phyloP scores from a whole-genome alignment of 1,139 yeast genomes.

The Scheffersomyces quercinus region DNA sequence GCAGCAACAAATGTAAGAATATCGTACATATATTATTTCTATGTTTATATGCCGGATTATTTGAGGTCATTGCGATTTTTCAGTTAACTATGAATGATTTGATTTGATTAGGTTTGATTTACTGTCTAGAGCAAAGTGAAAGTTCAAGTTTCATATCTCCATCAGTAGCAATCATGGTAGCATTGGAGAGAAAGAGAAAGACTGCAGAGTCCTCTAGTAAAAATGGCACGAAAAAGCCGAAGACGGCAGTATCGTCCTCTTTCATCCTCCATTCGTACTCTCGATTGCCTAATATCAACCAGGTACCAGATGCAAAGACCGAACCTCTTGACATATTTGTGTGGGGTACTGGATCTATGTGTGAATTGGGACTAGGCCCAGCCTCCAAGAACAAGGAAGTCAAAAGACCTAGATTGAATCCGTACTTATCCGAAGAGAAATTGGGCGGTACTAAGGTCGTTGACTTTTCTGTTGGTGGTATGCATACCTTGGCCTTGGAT shows the following conservation, averaged over 20 bases:
- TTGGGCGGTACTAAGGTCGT: constrained; percentile 52
- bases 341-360: constrained; percentile 97
- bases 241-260: constrained; percentile 41
- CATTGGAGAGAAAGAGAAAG: constrained; percentile 43
- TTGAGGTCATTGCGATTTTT: background rate
- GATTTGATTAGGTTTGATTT: too few relatives aligned
- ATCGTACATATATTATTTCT: background rate
- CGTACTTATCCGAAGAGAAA: constrained; percentile 60
- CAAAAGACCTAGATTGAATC: constrained; percentile 90
- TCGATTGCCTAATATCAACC: constrained; percentile 48
- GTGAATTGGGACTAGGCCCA: constrained; percentile 95
- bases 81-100: too few relatives aligned
- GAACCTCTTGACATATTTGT: constrained; percentile 74
- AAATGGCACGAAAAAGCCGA: constrained; percentile 28
- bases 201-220: constrained; percentile 9
- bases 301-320: constrained; percentile 35
- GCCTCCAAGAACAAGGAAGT: constrained; percentile 85
- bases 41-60: background rate
- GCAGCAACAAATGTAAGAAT: background rate
- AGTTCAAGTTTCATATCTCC: too few relatives aligned
- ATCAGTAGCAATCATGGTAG: constrained; percentile 34
- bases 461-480: constrained; percentile 92
- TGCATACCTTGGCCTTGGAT: constrained; percentile 87
- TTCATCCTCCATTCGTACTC: constrained; percentile 49
- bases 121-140: too few relatives aligned